phyloP scores from a whole-genome alignment of 2,329 filamentous ascomycete genomes.

The Fusarium cicatricum region DNA sequence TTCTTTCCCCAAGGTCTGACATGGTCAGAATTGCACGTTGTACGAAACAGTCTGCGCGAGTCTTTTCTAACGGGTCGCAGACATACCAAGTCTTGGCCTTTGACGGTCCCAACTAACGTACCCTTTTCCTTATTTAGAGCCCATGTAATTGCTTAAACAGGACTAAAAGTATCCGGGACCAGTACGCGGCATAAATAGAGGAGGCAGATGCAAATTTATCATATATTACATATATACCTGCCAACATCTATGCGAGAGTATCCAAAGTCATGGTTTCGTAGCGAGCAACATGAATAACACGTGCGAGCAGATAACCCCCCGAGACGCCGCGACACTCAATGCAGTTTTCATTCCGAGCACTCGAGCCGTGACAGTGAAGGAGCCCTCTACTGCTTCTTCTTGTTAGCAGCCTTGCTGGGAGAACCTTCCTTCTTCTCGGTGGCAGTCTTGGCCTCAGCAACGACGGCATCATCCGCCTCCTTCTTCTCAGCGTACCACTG shows the following conservation, averaged over 20 bases:
- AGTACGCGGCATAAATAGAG: too few relatives aligned
- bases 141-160: background rate
- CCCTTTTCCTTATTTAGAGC: background rate
- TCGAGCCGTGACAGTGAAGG: background rate
- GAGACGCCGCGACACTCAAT: conserved; percentile 1
- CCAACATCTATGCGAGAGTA: background rate
- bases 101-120: too few relatives aligned
- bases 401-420: conserved; percentile 41
- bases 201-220: background rate
- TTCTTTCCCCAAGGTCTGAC: too few relatives aligned
- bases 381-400: conserved; percentile 49
- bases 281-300: background rate
- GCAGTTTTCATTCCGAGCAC: background rate
- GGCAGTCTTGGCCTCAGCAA: conserved; percentile 40
- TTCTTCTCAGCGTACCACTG: conserved; percentile 99
- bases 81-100: too few relatives aligned
- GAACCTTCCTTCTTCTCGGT: conserved; percentile 50
- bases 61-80: too few relatives aligned
- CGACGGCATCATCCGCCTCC: conserved; percentile 79
- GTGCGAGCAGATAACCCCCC: background rate
- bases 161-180: too few relatives aligned
- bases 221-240: conserved; percentile 5
- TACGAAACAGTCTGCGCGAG: too few relatives aligned
- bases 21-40: too few relatives aligned
- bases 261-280: conserved; percentile 1